phyloP scores from a whole-genome alignment of 73 alveolate species.

The Blepharisma stoltei region DNA sequence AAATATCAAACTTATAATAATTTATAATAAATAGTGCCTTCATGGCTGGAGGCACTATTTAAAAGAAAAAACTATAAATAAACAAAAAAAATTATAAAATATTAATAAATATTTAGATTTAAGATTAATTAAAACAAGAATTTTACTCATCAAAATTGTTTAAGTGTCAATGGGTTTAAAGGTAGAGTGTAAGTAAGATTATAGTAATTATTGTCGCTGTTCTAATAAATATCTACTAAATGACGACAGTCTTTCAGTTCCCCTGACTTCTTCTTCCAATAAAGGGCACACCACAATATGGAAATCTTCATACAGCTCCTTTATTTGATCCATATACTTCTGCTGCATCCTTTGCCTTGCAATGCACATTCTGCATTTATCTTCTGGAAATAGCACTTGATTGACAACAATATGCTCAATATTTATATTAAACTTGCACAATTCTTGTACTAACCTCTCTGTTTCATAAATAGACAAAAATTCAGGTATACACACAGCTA shows the following conservation, averaged over 20 bases:
- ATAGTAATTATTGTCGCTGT: slow-evolving; percentile 28
- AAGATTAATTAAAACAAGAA: too few species aligned
- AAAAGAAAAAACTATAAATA: too few species aligned
- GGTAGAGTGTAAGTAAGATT: not conserved
- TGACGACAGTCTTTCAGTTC: slow-evolving; percentile 67
- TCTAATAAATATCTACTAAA: slow-evolving; percentile 63
- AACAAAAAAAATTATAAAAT: too few species aligned
- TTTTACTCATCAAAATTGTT: too few species aligned
- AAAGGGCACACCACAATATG: slow-evolving; percentile 89
- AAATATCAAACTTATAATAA: too few species aligned
- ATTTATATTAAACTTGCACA: slow-evolving; percentile 93
- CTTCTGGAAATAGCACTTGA: slow-evolving; percentile 94
- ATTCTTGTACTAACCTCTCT: slow-evolving; percentile 94
- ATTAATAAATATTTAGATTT: too few species aligned
- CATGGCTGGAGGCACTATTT: too few species aligned
- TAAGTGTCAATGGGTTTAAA: too few species aligned
- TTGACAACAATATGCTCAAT: slow-evolving; percentile 94
- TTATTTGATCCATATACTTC: slow-evolving; percentile 89
- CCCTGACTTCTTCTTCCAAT: slow-evolving; percentile 96
- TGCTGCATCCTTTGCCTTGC: slow-evolving; percentile 96
- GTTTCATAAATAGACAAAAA: slow-evolving; percentile 97
- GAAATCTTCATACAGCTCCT: slow-evolving; percentile 93
- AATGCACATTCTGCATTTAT: slow-evolving; percentile 89
- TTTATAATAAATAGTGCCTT: too few species aligned
- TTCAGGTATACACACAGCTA: slow-evolving; percentile 99